phyloP scores from a whole-genome alignment of 441 rosid genomes.

The Adansonia grandidieri region DNA sequence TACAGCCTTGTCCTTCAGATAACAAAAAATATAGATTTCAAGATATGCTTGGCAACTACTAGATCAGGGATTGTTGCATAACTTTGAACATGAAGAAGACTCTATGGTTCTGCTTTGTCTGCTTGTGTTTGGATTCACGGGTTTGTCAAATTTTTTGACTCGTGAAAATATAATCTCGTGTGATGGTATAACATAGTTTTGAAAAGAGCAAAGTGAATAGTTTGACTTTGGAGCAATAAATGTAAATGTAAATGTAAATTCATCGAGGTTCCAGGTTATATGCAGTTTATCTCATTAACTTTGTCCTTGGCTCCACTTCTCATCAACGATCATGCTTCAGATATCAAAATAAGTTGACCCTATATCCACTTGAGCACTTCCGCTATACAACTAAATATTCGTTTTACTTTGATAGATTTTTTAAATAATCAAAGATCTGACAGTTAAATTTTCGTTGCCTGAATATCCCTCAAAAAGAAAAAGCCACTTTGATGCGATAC shows the following conservation, averaged over 20 bases:
- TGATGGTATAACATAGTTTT: not conserved
- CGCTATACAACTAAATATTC: not conserved
- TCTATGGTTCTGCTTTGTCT: not conserved
- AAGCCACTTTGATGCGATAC: not conserved
- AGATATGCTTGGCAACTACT: not conserved
- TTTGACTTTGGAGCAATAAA: constrained; percentile 33
- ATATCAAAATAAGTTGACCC: not conserved
- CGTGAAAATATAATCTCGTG: not conserved
- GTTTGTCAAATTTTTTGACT: not conserved
- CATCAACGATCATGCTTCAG: not conserved
- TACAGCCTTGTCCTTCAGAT: not conserved
- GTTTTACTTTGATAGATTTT: not conserved
- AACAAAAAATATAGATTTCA: not conserved
- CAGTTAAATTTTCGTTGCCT: too few relatives aligned
- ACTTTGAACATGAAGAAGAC: not conserved
- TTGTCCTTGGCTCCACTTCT: constrained; percentile 12
- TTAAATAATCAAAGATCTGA: not conserved
- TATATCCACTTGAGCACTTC: not conserved
- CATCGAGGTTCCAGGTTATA: too few relatives aligned
- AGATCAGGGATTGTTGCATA: not conserved
- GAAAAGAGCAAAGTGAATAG: too few relatives aligned
- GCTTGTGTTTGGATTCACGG: constrained; percentile 21
- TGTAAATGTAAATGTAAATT: constrained; percentile 10
- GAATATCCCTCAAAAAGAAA: too few relatives aligned
- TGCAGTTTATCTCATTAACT: not conserved